These are phyloP conservation scores for Chaetomiaceae sp. DNA, from an alignment of 2,329 filamentous ascomycete species.

Conservation along the genomic window DNA sequence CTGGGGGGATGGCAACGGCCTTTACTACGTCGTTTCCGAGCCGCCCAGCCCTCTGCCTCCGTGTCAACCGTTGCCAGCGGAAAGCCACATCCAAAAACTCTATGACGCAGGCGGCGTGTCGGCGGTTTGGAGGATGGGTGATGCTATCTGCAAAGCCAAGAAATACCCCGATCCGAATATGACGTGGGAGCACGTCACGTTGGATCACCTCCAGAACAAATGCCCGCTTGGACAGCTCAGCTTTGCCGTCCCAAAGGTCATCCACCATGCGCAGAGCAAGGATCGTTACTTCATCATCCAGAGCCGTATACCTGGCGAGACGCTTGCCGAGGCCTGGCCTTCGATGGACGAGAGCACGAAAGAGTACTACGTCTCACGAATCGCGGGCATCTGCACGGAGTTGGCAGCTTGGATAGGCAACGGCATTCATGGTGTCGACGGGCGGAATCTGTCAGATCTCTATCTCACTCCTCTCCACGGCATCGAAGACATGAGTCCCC, in stretches of 20 bases:
- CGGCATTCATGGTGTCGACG: conserved; percentile 10
- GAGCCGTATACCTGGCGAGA: conserved; percentile 4
- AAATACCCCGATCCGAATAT: conserved; percentile 3
- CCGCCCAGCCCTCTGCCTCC: conserved; percentile 7
- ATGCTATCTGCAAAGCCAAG: conserved; percentile 8
- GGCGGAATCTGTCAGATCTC: conserved; percentile 4
- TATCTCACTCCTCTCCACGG: conserved; percentile 2
- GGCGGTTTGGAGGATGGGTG: conserved; percentile 3
- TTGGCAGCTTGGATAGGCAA: conserved; percentile 7
- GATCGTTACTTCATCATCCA: conserved; percentile 9
- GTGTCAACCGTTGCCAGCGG: conserved; percentile 4
- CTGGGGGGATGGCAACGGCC: conserved; percentile 10
- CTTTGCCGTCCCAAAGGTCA: conserved; percentile 4
- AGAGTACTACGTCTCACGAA: conserved; percentile 8
- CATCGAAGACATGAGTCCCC: conserved; percentile 1
- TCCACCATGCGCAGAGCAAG: conserved; percentile 3
- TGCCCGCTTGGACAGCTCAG: conserved; percentile 8
- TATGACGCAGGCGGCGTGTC: conserved; percentile 10
- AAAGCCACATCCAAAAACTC: conserved; percentile 2
- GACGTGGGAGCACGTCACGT: conserved; percentile 9
- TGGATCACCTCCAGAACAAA: conserved; percentile 9
- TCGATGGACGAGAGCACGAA: conserved; percentile 8
- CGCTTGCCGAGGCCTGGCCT: conserved; percentile 6
- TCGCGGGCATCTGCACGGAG: conserved; percentile 5
- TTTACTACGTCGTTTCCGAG: conserved; percentile 10